Base-by-base conservation (phyloP, 2,329 filamentous ascomycete species). In the Colletotrichum sp. region DNA sequence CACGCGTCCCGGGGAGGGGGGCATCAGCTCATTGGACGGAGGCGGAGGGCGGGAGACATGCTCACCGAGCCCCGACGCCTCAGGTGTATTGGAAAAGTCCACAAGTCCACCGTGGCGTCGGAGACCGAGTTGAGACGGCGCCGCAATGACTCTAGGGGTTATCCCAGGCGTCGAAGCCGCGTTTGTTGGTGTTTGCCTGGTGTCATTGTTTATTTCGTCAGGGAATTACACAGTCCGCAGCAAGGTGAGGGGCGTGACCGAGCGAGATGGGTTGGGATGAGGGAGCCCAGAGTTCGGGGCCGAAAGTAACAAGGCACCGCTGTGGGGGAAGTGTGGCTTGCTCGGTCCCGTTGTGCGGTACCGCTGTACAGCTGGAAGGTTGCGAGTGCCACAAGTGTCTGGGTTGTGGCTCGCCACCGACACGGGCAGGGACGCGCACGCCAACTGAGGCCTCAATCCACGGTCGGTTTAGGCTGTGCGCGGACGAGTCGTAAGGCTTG, bases 1-100 rank as follows among this genome's bases (percentile, higher is more conserved):
- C 76, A 77, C 76, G 76, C 76, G 76, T 73, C 70, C 70, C 36
- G 52, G 62, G 67, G 62, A 66, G 61, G 66, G 74, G 66, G 74
- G 56, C 28, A 36, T 64, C 70, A 48, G 48, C 66, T 32, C 65
- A 77, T 77, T 77, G 73, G 75, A 56, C 68, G 32, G 55, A 56
- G 56, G n/a, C 67, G 56, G 56, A 69, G 66, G 60, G 39, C 66
- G 66, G 71, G 27, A 39, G 60, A 13, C 60, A 34, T 69, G 4
- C 64, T 58, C 30, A 70, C 60, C 65, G 71, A 76, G 74, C 71
- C 34, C 70, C 66, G 71, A 66, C 32, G 18, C 34, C 52, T 25
- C 28, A 66, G 15, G 39, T 30, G 18, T 70, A 27, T 9, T 25
- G 34, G 6, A 52, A 0, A 52, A 52, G 43, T 52, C 18, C 58